These are phyloP conservation scores for Trypanosoma avium DNA, from an alignment of 208 protist species.

Conservation along the genomic window DNA sequence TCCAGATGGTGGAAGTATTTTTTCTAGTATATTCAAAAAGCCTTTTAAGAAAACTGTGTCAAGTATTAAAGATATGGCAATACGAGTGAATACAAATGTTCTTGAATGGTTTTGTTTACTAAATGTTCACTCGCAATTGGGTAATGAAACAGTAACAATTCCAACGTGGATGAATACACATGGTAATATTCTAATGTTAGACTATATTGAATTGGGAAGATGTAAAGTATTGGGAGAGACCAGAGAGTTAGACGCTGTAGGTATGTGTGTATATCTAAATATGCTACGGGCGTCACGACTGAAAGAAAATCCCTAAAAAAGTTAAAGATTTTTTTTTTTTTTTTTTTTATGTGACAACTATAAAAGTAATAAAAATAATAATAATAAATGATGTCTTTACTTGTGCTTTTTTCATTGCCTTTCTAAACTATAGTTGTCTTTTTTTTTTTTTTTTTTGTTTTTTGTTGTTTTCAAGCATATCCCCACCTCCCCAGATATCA, in stretches of 20 bases:
- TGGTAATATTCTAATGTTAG: slow-evolving; percentile 51
- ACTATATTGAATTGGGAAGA: slow-evolving; percentile 31
- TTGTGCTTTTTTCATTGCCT: no score
- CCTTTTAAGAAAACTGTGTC: neutral
- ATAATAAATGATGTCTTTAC: no score
- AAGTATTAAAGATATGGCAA: slow-evolving; percentile 27
- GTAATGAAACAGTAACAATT: neutral
- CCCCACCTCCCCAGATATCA: no score
- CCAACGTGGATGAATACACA: slow-evolving; percentile 21
- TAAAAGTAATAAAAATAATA: no score
- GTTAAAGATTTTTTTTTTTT: neutral
- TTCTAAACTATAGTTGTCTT: no score
- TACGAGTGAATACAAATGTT: slow-evolving; percentile 32
- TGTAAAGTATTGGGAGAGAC: slow-evolving; percentile 3
- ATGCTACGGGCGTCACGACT: slow-evolving; percentile 14
- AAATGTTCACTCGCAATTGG: slow-evolving; percentile 18
- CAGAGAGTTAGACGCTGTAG: slow-evolving; percentile 25
- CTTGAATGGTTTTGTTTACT: slow-evolving; percentile 36
- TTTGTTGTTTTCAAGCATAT: no score
- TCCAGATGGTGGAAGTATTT: slow-evolving; percentile 19
- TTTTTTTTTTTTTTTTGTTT: no score
- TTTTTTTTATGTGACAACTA: no score
- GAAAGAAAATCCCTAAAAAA: neutral
- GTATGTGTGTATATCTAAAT: slow-evolving; percentile 46
- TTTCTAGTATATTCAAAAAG: slow-evolving; percentile 17